phyloP scores from a whole-genome alignment of 805 yeast genomes.

The Ogataea methanolica region DNA sequence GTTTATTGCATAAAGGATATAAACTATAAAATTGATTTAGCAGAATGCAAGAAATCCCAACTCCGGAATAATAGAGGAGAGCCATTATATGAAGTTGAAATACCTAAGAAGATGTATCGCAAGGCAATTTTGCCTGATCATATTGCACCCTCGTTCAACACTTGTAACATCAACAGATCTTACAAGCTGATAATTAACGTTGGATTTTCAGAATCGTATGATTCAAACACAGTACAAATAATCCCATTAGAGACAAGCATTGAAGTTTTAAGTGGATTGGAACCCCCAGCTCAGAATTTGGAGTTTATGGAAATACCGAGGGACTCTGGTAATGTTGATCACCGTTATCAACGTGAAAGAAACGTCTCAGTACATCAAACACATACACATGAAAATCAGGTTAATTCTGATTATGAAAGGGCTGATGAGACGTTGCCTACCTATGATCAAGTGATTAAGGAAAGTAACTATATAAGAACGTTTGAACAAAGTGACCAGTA shows the following conservation, averaged over 20 bases:
- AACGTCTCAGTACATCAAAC: background rate
- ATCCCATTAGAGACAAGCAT: slow-evolving; percentile 13
- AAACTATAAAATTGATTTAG: slow-evolving; percentile 34
- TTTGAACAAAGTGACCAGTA: slow-evolving; percentile 14
- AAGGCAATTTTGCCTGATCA: slow-evolving; percentile 42
- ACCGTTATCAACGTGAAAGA: background rate
- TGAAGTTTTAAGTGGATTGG: slow-evolving; percentile 20
- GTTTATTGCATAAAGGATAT: slow-evolving; percentile 20
- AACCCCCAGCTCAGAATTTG: slow-evolving; percentile 9
- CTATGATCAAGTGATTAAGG: slow-evolving; percentile 14
- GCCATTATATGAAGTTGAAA: slow-evolving; percentile 37
- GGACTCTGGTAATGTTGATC: too few species aligned
- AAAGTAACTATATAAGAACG: slow-evolving; percentile 7
- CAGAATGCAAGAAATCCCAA: slow-evolving; percentile 27
- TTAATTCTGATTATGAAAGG: background rate
- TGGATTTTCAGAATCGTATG: slow-evolving; percentile 23
- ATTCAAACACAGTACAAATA: slow-evolving; percentile 6
- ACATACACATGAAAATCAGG: background rate
- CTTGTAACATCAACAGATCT: slow-evolving; percentile 50
- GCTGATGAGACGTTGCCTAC: slow-evolving; percentile 9
- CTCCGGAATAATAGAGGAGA: slow-evolving; percentile 11
- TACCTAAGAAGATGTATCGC: slow-evolving; percentile 36
- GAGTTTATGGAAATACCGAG: background rate
- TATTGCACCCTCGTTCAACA: slow-evolving; percentile 49
- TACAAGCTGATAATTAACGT: slow-evolving; percentile 35